Evolutionary conservation across 2,329 filamentous ascomycete species (phyloP).

Genomic region (Trichoderma arundinaceum): DNA sequence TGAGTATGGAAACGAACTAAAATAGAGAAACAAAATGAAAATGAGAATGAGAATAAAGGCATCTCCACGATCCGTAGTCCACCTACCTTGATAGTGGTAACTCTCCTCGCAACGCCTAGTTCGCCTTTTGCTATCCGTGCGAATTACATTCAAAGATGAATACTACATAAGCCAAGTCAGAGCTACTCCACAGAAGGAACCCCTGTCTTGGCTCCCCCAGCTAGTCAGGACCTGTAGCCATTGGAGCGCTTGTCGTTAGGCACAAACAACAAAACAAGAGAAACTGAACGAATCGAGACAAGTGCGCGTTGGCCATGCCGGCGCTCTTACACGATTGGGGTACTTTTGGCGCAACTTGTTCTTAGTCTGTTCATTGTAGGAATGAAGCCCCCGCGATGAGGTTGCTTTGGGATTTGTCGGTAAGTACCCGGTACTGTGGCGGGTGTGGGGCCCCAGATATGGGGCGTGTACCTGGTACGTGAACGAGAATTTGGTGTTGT

Average conservation of each 20-base stretch:
- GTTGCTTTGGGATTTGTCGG: neutral
- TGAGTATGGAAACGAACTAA: neutral
- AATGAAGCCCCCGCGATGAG: neutral
- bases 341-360: constrained; percentile 4
- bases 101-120: too few relatives aligned
- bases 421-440: neutral
- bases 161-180: too few relatives aligned
- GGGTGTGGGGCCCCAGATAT: neutral
- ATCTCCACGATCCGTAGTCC: too few relatives aligned
- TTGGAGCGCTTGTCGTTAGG: constrained; percentile 18
- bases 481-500: too few relatives aligned
- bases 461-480: neutral
- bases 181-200: too few relatives aligned
- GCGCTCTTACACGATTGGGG: neutral
- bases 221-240: neutral
- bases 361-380: neutral
- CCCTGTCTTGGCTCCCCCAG: neutral
- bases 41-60: neutral
- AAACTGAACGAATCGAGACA: neutral
- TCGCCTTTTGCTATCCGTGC: too few relatives aligned
- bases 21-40: neutral
- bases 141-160: too few relatives aligned
- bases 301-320: neutral
- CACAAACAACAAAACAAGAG: too few relatives aligned
- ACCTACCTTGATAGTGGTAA: too few relatives aligned